These are phyloP conservation scores for Huntiella moniliformis DNA, from an alignment of 2,329 filamentous ascomycete genomes.

Conservation along the genomic window DNA sequence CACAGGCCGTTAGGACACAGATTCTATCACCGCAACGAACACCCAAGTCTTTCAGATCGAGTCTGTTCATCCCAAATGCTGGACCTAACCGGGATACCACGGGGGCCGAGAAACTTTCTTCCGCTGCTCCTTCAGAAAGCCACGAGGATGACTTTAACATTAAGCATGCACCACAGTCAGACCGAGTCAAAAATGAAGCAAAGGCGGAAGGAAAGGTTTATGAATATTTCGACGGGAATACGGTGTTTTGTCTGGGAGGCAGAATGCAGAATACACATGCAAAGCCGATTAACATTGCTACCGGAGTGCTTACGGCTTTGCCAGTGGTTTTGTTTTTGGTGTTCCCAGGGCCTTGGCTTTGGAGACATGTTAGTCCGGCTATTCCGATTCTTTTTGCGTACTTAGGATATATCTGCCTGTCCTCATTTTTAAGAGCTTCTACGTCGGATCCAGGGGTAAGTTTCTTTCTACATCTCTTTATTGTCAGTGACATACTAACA, in stretches of 20 bases:
- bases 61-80: conserved; percentile 43
- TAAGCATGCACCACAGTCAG: conserved; percentile 22
- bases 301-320: conserved; percentile 59
- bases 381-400: conserved; percentile 84
- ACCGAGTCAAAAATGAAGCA: conserved; percentile 18
- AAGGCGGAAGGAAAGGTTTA: conserved; percentile 50
- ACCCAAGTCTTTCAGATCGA: conserved; percentile 57
- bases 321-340: conserved; percentile 70
- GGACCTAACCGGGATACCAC: conserved; percentile 37
- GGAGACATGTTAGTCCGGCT: conserved; percentile 70
- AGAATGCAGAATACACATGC: conserved; percentile 76
- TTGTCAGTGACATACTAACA: background rate
- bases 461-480: conserved; percentile 14
- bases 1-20: conserved; percentile 8
- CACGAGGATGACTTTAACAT: conserved; percentile 9
- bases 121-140: conserved; percentile 49
- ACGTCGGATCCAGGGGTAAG: conserved; percentile 81
- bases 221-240: conserved; percentile 89
- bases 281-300: conserved; percentile 74
- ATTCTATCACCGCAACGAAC: conserved; percentile 47
- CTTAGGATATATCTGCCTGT: conserved; percentile 74
- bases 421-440: conserved; percentile 86
- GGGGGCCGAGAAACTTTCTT: conserved; percentile 69
- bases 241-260: conserved; percentile 70
- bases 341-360: conserved; percentile 70